phyloP scores from a whole-genome alignment of 345 rosid species.

The Corymbia maculata region DNA sequence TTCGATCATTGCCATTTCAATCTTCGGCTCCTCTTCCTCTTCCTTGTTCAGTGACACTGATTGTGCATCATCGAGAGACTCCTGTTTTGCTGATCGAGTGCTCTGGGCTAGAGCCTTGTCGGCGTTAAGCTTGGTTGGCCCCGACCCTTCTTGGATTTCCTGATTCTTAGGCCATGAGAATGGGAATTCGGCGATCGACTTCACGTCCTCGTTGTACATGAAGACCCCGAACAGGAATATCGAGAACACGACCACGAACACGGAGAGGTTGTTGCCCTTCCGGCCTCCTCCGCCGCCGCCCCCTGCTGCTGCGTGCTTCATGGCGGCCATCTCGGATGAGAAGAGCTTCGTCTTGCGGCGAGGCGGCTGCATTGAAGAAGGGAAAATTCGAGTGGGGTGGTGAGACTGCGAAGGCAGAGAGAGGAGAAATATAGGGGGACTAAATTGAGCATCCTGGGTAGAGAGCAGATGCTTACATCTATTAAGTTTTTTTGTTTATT shows the following conservation, averaged over 20 bases:
- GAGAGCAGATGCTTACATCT: conserved; percentile 1
- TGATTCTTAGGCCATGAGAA: conserved; percentile 46
- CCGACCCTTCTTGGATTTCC: conserved; percentile 23
- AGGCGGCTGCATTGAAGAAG: conserved; percentile 27
- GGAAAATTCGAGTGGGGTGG: not conserved
- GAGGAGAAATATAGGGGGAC: not conserved
- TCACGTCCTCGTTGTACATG: conserved; percentile 61
- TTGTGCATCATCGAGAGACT: not conserved
- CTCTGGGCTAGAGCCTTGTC: not conserved
- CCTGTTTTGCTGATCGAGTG: conserved; percentile 4
- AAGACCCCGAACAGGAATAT: conserved; percentile 57
- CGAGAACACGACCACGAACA: conserved; percentile 35
- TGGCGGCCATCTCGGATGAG: conserved; percentile 22
- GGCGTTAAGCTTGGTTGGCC: not conserved
- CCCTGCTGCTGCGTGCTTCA: conserved; percentile 5
- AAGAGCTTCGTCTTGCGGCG: conserved; percentile 26
- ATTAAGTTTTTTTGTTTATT: conserved; percentile 14
- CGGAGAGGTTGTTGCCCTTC: conserved; percentile 52
- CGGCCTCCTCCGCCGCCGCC: not conserved
- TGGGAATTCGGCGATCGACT: conserved; percentile 64
- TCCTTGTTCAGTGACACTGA: not conserved
- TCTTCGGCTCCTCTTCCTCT: not conserved
- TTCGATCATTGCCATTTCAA: not conserved
- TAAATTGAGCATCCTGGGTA: not conserved
- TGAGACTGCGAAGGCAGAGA: not conserved